Base-by-base conservation (phyloP, 2,329 filamentous ascomycete species). In the Fusarium nodosum region DNA sequence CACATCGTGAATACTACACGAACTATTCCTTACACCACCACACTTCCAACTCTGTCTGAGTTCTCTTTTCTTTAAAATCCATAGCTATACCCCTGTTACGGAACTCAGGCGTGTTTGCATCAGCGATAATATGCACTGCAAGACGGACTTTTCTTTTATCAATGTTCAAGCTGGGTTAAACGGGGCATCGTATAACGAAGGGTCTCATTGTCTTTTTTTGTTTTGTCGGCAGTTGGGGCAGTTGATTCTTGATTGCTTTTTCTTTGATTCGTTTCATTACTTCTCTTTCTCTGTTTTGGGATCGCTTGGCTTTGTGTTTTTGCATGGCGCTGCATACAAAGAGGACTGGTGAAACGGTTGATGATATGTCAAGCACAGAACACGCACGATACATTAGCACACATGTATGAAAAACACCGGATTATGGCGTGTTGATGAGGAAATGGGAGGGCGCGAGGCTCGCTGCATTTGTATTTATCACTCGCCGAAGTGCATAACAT, bases 241-340 rank as follows among this genome's bases (percentile, higher is more conserved):
- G 47, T 44, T 59, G 26, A 33, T 51, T 42, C n/a, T 36, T 39
- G 30, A 41, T 41, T 22, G 12, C 20, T 47, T 20, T 28, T 36
- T 13, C 48, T 51, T 39, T 45, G 38, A 50, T 56, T 39, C 34
- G 30, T 52, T 64, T 36, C 41, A 31, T 46, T 55, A 36, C 46
- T 48, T 46, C 47, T 30, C 31, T 59, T 30, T 39, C 56, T 54
- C 26, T 26, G 24, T 48, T 54, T 54, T 30, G 53, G 54, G 60
- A 30, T 34, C 22, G n/a, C 13, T 59, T 61, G 34, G 34, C 59
- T 68, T 20, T 60, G 33, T 46, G 30, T 67, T 59, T 58, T 69
- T 70, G 71, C 71, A 73, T 73, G 68, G 71, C 71, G 71, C 66
- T 61, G 60, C 71, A 54, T 63, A 60, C 60, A 64, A 68, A 68